Percentiles rank a stretch among this genome's conserved stretches.
These are phyloP conservation scores for Austroboletus festivus DNA, from an alignment of 768 basidiomycete genomes.

Conservation along the genomic window DNA sequence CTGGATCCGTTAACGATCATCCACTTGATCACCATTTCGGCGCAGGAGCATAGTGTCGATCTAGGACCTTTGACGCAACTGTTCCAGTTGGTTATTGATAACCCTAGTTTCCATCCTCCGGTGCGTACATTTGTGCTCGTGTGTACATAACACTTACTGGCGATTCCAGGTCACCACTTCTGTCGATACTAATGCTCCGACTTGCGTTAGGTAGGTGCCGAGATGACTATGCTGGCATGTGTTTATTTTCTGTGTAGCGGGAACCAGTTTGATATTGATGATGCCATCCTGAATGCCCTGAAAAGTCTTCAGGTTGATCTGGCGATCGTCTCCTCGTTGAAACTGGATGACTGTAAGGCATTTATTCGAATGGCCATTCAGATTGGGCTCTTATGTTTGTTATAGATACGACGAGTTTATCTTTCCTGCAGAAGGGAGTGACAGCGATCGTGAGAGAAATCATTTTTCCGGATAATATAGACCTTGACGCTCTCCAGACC, in stretches of 20 bases:
- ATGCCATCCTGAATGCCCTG: slow-evolving; percentile 61
- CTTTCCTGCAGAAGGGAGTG: slow-evolving; percentile 57
- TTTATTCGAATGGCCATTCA: not conserved
- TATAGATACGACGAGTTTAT: slow-evolving; percentile 54
- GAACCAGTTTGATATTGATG: slow-evolving; percentile 57
- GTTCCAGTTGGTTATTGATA: slow-evolving; percentile 51
- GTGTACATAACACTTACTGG: too few relatives aligned
- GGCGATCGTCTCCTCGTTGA: slow-evolving; percentile 49
- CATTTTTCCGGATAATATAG: not conserved
- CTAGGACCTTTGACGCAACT: slow-evolving; percentile 55
- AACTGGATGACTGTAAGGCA: slow-evolving; percentile 63
- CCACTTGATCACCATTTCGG: slow-evolving; percentile 46
- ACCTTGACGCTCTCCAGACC: slow-evolving; percentile 36
- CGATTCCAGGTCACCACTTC: slow-evolving; percentile 54
- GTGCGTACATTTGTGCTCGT: slow-evolving; percentile 34
- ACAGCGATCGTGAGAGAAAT: slow-evolving; percentile 46
- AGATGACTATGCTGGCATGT: too few relatives aligned
- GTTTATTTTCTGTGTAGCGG: slow-evolving; percentile 41
- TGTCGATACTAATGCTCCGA: slow-evolving; percentile 49
- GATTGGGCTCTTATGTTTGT: slow-evolving; percentile 4
- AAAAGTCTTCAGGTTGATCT: slow-evolving; percentile 58
- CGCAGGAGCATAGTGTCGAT: slow-evolving; percentile 52
- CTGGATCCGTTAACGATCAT: slow-evolving; percentile 61
- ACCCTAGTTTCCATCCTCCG: slow-evolving; percentile 49
- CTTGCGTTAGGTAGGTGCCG: slow-evolving; percentile 51